Conservation (phyloP, 108 stramenopile species). For the Nannochloropsis gaditana region DNA sequence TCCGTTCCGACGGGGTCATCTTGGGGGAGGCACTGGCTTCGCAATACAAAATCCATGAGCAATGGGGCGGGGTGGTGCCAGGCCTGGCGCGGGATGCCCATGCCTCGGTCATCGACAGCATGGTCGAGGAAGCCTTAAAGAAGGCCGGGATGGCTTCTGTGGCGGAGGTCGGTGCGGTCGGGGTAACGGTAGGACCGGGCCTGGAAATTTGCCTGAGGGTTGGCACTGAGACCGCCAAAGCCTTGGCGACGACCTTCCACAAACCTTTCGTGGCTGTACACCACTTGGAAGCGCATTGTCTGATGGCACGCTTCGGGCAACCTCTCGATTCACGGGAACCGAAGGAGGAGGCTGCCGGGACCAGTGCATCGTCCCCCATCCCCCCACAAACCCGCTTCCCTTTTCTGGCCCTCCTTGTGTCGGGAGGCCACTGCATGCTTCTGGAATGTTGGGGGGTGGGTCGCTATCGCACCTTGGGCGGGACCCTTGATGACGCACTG, state of each 20-base stretch:
- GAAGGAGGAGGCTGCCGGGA: slow-evolving; percentile 10
- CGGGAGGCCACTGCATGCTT: slow-evolving; percentile 91
- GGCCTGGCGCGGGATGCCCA: slow-evolving; percentile 80
- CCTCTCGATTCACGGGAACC: neutral
- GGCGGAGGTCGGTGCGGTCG: slow-evolving; percentile 82
- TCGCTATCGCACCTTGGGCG: slow-evolving; percentile 70
- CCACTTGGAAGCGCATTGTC: slow-evolving; percentile 92
- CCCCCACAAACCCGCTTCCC: slow-evolving; percentile 59
- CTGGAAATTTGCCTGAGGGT: slow-evolving; percentile 94
- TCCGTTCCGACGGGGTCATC: slow-evolving; percentile 82
- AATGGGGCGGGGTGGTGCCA: slow-evolving; percentile 91
- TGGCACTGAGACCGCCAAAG: slow-evolving; percentile 71
- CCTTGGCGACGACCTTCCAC: slow-evolving; percentile 58
- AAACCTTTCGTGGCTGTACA: slow-evolving; percentile 89
- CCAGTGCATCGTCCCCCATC: neutral
- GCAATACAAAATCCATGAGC: slow-evolving; percentile 82
- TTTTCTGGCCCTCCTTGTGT: slow-evolving; percentile 86
- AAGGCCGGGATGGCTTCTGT: slow-evolving; percentile 63
- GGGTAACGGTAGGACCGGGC: slow-evolving; percentile 96
- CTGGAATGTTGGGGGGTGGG: slow-evolving; percentile 79
- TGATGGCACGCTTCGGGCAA: slow-evolving; percentile 73
- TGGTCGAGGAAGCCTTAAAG: slow-evolving; percentile 67
- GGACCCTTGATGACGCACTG: slow-evolving; percentile 88
- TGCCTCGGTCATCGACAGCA: slow-evolving; percentile 69
- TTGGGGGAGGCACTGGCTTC: slow-evolving; percentile 75